Evolutionary conservation across 495 filamentous ascomycete species (phyloP), one percentile per base, ranked within the genome.

Genomic region (Cairneyella variabilis): DNA sequence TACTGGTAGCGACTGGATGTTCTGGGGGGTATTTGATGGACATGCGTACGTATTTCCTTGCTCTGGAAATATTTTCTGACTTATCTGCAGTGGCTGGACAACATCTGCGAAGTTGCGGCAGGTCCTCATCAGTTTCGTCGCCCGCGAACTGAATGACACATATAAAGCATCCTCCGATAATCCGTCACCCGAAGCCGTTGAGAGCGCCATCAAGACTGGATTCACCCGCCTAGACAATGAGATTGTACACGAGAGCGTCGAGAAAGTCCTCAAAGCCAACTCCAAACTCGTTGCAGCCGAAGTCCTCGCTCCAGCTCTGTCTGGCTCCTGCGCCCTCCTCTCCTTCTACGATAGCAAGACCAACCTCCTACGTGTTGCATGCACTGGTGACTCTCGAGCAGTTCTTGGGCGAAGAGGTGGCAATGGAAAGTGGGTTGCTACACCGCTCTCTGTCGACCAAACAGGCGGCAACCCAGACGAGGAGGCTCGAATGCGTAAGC

Each of bases 21-120:
- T 99, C 66, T 99, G 95, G 95, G 92, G 90, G 34, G 91, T 99
- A 11, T 99, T 96, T 70, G 93, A 99, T 66, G 93, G 93, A 1
- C 93, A 98, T 69, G 87, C 88, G 90, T 91, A 70, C 66, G 79
- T 78, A 51, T 26, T 8, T 25, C 17, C 17, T 22, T n/a, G 7
- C 43, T 16, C 18, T 10, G 3, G 20, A 34, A 37, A 43, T 20
- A 12, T 36, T 43, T 42, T 50, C 40, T 53, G 48, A 55, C 39
- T 6, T 10, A 16, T 25, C 17, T 48, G n/a, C 57, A 91, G 89
- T 23, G 93, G 93, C 60, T 98, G 93, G 93, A 96, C 93, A 5
- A 99, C 93, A 16, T 97, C 92, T 41, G 95, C 95, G 17, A 99
- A 96, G 62, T 75, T 99, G 37, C 86, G 93, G 14, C 90, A 97